phyloP scores from a whole-genome alignment of 2,329 filamentous ascomycete genomes.

The Ascochyta lentis region DNA sequence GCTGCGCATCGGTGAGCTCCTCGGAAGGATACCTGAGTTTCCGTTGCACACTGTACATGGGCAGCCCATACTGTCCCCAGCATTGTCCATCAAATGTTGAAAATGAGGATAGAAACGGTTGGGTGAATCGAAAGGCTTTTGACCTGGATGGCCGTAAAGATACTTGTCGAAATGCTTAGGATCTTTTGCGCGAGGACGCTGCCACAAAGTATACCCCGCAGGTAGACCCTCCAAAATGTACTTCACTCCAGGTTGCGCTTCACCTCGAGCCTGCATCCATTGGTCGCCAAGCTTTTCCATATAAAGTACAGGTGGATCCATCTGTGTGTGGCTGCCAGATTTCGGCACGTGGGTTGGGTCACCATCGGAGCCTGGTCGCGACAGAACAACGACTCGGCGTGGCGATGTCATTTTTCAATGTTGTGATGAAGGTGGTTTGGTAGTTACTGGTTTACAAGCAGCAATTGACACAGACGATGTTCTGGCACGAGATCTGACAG shows the following conservation, averaged over 20 bases:
- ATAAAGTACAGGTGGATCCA: constrained; percentile 54
- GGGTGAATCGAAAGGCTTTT: constrained; percentile 60
- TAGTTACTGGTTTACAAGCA: neutral
- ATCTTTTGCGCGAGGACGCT: constrained; percentile 54
- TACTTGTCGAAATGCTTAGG: constrained; percentile 59
- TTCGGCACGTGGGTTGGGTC: constrained; percentile 41
- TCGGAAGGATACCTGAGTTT: constrained; percentile 26
- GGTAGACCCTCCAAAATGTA: constrained; percentile 63
- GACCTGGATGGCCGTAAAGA: constrained; percentile 63
- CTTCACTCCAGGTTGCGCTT: constrained; percentile 43
- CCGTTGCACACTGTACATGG: constrained; percentile 57
- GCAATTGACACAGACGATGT: neutral
- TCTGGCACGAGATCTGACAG: neutral
- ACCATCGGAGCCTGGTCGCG: constrained; percentile 43
- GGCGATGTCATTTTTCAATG: constrained; percentile 2
- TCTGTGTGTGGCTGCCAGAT: constrained; percentile 32
- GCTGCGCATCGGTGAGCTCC: constrained; percentile 9
- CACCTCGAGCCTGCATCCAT: constrained; percentile 56
- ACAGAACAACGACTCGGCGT: constrained; percentile 28
- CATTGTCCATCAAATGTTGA: constrained; percentile 60
- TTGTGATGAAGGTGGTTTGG: neutral
- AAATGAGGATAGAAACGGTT: constrained; percentile 65
- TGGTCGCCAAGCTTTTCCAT: constrained; percentile 55
- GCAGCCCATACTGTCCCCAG: constrained; percentile 52
- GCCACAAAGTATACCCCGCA: constrained; percentile 60